phyloP scores from a whole-genome alignment of 352 stramenopile genomes.

The Aphanomyces invadans region DNA sequence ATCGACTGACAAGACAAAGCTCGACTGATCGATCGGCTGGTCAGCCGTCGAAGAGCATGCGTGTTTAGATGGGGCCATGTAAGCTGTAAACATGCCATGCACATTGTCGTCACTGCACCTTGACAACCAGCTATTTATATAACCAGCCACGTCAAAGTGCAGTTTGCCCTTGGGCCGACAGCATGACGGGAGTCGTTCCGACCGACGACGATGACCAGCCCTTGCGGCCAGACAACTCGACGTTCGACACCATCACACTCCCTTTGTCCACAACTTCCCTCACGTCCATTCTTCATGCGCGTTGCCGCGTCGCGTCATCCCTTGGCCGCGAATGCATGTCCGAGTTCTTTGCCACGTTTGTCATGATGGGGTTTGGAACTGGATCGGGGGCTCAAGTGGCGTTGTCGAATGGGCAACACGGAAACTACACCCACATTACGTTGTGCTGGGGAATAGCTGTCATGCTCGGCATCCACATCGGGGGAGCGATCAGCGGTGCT shows the following conservation, averaged over 20 bases:
- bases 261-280: neutral
- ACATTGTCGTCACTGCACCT: too few relatives aligned
- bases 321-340: slow-evolving; percentile 53
- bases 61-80: too few relatives aligned
- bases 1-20: neutral
- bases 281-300: neutral
- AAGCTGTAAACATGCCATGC: too few relatives aligned
- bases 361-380: slow-evolving; percentile 59
- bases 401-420: slow-evolving; percentile 42
- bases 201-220: neutral
- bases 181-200: neutral
- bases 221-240: neutral
- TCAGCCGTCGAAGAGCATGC: too few relatives aligned
- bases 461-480: slow-evolving; percentile 56
- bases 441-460: slow-evolving; percentile 66
- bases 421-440: slow-evolving; percentile 62
- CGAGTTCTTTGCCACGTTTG: slow-evolving; percentile 52
- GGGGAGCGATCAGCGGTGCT: slow-evolving; percentile 43
- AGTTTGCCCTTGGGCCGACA: too few relatives aligned
- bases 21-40: neutral
- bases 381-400: slow-evolving; percentile 55
- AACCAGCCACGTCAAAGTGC: too few relatives aligned
- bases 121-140: too few relatives aligned
- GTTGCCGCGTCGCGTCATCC: neutral
- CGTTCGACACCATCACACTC: neutral